Base-by-base conservation (phyloP, 805 yeast species). In the Blastobotrys parvus region DNA sequence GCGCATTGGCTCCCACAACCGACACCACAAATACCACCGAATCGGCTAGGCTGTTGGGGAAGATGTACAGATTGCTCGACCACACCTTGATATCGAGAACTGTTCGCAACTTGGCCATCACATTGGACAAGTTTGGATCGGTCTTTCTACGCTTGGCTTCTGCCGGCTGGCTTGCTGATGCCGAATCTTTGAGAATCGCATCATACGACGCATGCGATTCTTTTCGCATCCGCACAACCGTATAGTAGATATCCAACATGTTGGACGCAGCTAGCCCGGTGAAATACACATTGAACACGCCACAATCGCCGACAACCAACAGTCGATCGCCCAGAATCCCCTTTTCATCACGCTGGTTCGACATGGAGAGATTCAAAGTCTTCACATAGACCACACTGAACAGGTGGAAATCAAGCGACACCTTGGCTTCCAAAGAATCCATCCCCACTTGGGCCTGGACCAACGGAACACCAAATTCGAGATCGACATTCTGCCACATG, bases 241-340 rank as follows among this genome's bases (percentile, higher is more conserved):
- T 78, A 43, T 79, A 78, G 54, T 76, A 74, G 36, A 92, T 80
- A 60, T 89, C 96, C 49, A 81, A 70, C 23, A 86, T 67, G 54
- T 83, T 87, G 0, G 95, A 80, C 0, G 92, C 92, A 0, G 94
- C 81, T 55, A 92, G 69, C 0, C 95, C 87, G 0, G 97, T 89
- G 46, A 82, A 67, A 54, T 75, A 86, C 2, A 85, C 55, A 45
- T 75, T 76, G 13, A 80, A 68, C 0, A 75, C 65, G 1, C 69
- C 76, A 40, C 77, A 74, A 57, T 88, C 95, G 20, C 77, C 60
- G 8, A 74, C 38, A 67, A 61, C 18, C 68, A 46, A 48, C n/a
- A 51, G 34, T 23, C 48, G 36, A 33, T 52, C 49, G 16, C 37
- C 47, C 11, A 40, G 41, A 20, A 38, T 57, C 21, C 67, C 68